Base-by-base conservation (phyloP, 352 stramenopile genomes). In the Phytophthora chlamydospora region DNA sequence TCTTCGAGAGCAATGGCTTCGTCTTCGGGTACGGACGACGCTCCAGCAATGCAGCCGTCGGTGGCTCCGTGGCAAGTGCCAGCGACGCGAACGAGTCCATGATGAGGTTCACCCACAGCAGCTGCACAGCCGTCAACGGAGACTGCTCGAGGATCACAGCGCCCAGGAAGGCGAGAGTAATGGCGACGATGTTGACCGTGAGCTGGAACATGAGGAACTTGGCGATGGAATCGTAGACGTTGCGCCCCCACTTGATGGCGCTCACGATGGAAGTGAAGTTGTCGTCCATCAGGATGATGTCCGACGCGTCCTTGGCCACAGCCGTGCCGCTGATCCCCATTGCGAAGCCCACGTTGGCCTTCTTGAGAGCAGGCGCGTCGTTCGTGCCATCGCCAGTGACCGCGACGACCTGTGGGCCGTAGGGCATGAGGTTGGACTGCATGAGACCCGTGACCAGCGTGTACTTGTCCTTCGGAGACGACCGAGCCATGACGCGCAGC, bases 161-260 rank as follows among this genome's bases (percentile, higher is more conserved):
- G 6, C 89, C 90, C 17, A 98, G 41, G 58, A 98, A 97, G 3
- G 95, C 95, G 19, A 98, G 77, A 21, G 75, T 85, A 38, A 99
- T 89, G 3, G 95, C 97, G 8, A 98, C 95, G 21, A 99, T 82
- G 71, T 99, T 99, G 21, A 99, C 93, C 6, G 97, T 99, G 21
- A 99, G 83, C 83, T 99, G 96, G 73, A 99, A 99, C 79, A 98
- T 96, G 38, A 99, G 72, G 76, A 99, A 99, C 78, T 99, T 99
- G 56, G 90, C 76, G 68, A 99, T 98, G 43, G 96, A 98, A 60
- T 99, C 96, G 71, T 98, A 98, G 1, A 99, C 93, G 47, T 95
- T 98, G 31, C 97, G 77, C 7, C 97, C 97, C 96, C 95, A 98
- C 62, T 98, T 92, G 52, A 98, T 95, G 21, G 95, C 96, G 35